Conservation (phyloP, 192 early-diverging fungal genomes). For the Mortierella hygrophila region DNA sequence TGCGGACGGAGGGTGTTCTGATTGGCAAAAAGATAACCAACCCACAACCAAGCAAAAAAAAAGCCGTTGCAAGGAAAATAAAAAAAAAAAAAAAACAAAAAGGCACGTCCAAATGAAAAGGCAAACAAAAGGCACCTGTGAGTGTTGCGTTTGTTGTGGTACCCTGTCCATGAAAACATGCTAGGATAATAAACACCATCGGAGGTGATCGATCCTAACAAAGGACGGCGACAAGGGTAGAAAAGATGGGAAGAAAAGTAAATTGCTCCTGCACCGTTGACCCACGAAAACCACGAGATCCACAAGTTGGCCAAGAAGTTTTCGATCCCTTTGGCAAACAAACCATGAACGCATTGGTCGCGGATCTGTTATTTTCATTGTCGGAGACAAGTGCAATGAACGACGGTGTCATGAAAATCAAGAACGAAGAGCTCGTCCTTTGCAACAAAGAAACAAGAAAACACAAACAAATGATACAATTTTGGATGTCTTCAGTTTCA, state of each 20-base stretch:
- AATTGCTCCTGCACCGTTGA: too few relatives aligned
- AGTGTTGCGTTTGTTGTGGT: background rate
- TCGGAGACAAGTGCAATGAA: background rate
- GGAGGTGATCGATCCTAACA: background rate
- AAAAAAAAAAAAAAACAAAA: background rate
- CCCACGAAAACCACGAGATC: background rate
- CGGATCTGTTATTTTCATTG: background rate
- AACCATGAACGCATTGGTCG: background rate
- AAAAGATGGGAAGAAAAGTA: background rate
- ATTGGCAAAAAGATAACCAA: background rate
- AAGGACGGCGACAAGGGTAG: background rate
- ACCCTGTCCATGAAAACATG: background rate
- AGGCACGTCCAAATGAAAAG: background rate
- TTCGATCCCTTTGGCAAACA: background rate
- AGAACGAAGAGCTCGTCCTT: background rate
- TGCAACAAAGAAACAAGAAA: background rate
- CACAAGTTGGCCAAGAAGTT: background rate
- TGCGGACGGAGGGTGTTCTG: conserved; percentile 1
- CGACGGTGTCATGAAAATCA: background rate
- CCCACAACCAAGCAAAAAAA: too few relatives aligned
- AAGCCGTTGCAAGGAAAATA: background rate
- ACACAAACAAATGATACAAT: background rate
- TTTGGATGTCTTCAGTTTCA: background rate
- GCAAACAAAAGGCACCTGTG: background rate
- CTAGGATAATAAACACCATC: background rate